Evolutionary conservation across 1,284 basidiomycete genomes (phyloP), one percentile per base, ranked within the genome.

Genomic region (Ceratobasidium theobromae): DNA sequence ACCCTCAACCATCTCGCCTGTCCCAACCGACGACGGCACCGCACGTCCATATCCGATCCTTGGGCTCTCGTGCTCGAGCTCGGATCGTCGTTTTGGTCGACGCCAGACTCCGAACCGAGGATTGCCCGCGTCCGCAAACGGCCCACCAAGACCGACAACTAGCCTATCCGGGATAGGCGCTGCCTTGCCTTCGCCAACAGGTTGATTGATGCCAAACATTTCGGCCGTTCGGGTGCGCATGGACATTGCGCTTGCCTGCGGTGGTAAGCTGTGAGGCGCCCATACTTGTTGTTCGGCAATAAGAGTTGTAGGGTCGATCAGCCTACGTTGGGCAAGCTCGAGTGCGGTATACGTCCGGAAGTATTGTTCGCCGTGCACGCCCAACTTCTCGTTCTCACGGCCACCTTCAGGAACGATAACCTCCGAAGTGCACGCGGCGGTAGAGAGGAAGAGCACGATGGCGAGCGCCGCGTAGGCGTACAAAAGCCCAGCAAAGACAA

Each of bases 91-190:
- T 25, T 62, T 62, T 12, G 58, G 48, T 21, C 48, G 28, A 14
- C 58, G 48, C 58, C 58, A 62, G 3, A 62, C 58, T 16, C 58
- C 58, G 41, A 62, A 62, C 11, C 58, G 45, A 4, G 46, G 33
- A 27, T 62, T 51, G 21, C 58, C 58, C 9, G 21, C 21, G 12
- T 62, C 58, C 38, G 60, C 51, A 27, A 53, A 65, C 23, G 49
- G 60, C n/a, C 60, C 60, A 4, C 51, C 60, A 9, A 46, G 14
- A 25, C 62, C 62, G 45, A 65, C 62, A 12, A 53, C 18, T 28
- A 53, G 46, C 9, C 51, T 25, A 3, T 40, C 58, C 12, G 46
- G 45, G 25, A n/a, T 25, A 11, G 9, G 12, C 8, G 28, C n/a
- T 6, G 18, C 46, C 51, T 65, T 53, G 14, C 51, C 51, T 14